A percentile compares a stretch with the other conserved stretches of the same genome.
Evolutionary conservation across 352 stramenopile genomes (phyloP).

Genomic region (Phytophthora kernoviae): DNA sequence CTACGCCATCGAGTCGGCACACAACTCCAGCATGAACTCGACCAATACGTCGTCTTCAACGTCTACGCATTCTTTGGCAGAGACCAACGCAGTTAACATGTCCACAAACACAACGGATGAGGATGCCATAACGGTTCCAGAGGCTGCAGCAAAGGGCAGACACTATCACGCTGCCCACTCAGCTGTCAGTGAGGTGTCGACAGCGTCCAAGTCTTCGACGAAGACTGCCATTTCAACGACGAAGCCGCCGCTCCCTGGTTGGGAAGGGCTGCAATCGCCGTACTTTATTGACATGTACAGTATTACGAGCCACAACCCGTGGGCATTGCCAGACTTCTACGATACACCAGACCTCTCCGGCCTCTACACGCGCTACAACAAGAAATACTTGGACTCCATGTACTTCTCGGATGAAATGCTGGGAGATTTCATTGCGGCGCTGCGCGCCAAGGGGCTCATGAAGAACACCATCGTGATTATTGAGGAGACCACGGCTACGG

Average conservation of each 20-base stretch:
- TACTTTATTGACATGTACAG: constrained; percentile 86
- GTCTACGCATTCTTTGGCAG: neutral
- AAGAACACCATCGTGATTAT: constrained; percentile 80
- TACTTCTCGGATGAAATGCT: constrained; percentile 74
- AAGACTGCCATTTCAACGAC: constrained; percentile 9
- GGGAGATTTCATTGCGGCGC: constrained; percentile 52
- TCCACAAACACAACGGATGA: constrained; percentile 19
- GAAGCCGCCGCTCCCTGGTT: constrained; percentile 36
- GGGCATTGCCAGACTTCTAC: constrained; percentile 56
- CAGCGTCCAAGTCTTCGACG: constrained; percentile 6
- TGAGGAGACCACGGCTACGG: constrained; percentile 72
- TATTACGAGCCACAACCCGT: constrained; percentile 77
- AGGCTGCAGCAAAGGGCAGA: constrained; percentile 26
- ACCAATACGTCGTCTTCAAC: constrained; percentile 4
- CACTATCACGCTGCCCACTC: constrained; percentile 28
- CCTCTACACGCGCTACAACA: constrained; percentile 69
- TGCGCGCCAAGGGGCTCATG: constrained; percentile 64
- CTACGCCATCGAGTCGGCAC: constrained; percentile 57
- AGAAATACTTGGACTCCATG: constrained; percentile 74
- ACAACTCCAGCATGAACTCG: constrained; percentile 39
- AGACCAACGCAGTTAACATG: neutral
- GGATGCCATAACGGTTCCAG: constrained; percentile 10
- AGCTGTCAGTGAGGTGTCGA: neutral
- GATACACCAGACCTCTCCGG: constrained; percentile 47
- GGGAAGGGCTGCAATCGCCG: constrained; percentile 65